A percentile compares a stretch with the other conserved stretches of the same genome.
Evolutionary conservation across 177 flowering plant genomes (phyloP).

Genomic region (Vitis hybrid): DNA sequence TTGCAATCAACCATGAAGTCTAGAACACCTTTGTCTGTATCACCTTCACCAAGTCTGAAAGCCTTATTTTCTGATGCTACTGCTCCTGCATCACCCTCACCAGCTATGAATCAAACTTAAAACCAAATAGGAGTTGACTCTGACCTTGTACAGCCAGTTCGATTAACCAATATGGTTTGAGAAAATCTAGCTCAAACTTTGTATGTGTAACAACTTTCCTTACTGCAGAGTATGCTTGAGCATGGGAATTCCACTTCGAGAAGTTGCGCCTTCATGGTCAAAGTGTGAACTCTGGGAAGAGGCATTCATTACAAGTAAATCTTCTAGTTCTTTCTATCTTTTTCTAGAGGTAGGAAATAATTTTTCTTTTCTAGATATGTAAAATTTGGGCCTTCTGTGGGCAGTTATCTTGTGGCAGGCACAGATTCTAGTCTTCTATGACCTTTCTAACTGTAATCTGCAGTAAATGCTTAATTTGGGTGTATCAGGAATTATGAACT

Average conservation of each 20-base stretch:
- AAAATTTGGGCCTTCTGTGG: too few relatives aligned
- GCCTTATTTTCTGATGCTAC: too few relatives aligned
- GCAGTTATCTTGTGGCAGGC: neutral
- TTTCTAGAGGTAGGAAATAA: neutral
- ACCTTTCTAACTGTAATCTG: too few relatives aligned
- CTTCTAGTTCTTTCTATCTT: neutral
- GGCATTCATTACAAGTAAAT: slow-evolving; percentile 81
- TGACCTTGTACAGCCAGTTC: too few relatives aligned
- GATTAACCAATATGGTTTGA: too few relatives aligned
- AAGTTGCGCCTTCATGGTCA: slow-evolving; percentile 87
- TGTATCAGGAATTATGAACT: neutral
- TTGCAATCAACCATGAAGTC: too few relatives aligned
- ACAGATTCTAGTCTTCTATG: neutral
- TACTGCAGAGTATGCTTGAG: slow-evolving; percentile 59
- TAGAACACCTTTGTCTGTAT: too few relatives aligned
- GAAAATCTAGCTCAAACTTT: neutral
- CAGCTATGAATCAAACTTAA: too few relatives aligned
- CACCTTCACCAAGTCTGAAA: too few relatives aligned
- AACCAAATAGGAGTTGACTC: too few relatives aligned
- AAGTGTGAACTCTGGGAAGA: slow-evolving; percentile 63
- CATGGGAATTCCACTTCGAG: slow-evolving; percentile 68
- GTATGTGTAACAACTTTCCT: neutral
- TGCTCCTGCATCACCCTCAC: too few relatives aligned
- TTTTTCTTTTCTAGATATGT: neutral
- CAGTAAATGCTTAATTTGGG: neutral